These are phyloP conservation scores for Eutreptiella sp. DNA, from an alignment of 208 protist species.

Conservation along the genomic window DNA sequence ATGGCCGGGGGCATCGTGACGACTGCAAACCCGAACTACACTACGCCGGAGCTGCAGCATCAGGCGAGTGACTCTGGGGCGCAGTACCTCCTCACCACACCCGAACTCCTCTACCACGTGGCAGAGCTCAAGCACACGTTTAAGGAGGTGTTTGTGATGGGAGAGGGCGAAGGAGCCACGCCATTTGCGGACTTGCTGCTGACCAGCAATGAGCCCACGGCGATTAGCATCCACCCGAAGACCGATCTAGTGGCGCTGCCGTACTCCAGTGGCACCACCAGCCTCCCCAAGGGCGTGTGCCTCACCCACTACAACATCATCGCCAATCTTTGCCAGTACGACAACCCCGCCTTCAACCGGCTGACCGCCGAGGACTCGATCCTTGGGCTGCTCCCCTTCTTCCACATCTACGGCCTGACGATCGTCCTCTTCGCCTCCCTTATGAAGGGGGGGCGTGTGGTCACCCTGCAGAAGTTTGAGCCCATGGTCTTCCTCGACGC, in stretches of 20 bases:
- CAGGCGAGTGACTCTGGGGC: constrained; percentile 24
- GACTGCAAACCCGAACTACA: constrained; percentile 25
- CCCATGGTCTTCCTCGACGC: constrained; percentile 40
- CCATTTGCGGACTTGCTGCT: too few relatives aligned
- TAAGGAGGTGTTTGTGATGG: too few relatives aligned
- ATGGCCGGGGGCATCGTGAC: constrained; percentile 30
- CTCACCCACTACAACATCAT: constrained; percentile 83
- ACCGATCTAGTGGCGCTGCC: constrained; percentile 31
- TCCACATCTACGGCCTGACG: constrained; percentile 71
- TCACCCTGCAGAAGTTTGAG: constrained; percentile 54
- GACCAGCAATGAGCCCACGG: too few relatives aligned
- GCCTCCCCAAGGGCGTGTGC: constrained; percentile 85
- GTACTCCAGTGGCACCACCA: constrained; percentile 69
- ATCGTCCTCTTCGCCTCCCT: constrained; percentile 40
- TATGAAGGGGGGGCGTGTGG: constrained; percentile 30
- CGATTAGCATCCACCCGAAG: neutral
- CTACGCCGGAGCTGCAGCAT: constrained; percentile 3
- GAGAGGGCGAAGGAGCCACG: too few relatives aligned
- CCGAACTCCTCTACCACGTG: neutral
- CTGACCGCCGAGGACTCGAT: constrained; percentile 33
- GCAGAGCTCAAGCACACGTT: too few relatives aligned
- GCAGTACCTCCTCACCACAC: constrained; percentile 5
- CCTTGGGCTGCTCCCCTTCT: constrained; percentile 57
- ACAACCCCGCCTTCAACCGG: constrained; percentile 29
- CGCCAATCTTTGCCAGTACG: constrained; percentile 62